A percentile compares a stretch with the other conserved stretches of the same genome.
phyloP scores from a whole-genome alignment of 2,329 filamentous ascomycete genomes.

The Colletotrichum orchidophilum region DNA sequence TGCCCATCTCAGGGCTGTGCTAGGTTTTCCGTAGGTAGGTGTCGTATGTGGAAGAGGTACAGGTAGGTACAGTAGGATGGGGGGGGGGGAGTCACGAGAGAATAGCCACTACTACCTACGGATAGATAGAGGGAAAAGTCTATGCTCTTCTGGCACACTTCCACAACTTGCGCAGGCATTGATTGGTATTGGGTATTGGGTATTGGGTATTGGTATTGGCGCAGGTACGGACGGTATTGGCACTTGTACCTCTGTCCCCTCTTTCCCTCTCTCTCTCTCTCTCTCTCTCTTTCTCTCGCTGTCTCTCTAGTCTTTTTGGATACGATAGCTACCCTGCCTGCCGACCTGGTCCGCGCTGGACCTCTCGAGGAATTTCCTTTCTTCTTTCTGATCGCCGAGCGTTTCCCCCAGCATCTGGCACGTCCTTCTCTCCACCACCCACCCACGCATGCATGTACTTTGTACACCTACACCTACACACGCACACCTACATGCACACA shows the following conservation, averaged over 20 bases:
- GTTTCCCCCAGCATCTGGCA: conserved; percentile 9
- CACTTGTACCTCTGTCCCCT: background rate
- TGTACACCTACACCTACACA: background rate
- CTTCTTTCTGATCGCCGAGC: conserved; percentile 18
- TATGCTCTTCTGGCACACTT: background rate
- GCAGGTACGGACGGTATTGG: background rate
- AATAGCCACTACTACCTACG: too few species aligned
- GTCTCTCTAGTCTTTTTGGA: background rate
- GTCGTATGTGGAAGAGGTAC: background rate
- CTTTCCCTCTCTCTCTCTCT: background rate
- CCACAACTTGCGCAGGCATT: background rate
- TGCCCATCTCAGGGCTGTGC: background rate
- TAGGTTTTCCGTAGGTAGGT: background rate
- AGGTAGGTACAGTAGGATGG: too few species aligned
- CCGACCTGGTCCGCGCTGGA: background rate
- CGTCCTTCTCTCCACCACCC: background rate
- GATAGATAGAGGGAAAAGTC: background rate
- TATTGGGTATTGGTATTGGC: background rate
- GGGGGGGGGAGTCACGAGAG: too few species aligned
- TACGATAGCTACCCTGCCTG: background rate
- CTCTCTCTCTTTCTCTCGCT: background rate
- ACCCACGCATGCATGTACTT: background rate
- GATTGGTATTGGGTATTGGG: background rate
- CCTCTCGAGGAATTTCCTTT: background rate
- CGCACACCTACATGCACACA: background rate